These are phyloP conservation scores for Lavandula angustifolia DNA, from an alignment of 257 asterid species.

Conservation along the genomic window DNA sequence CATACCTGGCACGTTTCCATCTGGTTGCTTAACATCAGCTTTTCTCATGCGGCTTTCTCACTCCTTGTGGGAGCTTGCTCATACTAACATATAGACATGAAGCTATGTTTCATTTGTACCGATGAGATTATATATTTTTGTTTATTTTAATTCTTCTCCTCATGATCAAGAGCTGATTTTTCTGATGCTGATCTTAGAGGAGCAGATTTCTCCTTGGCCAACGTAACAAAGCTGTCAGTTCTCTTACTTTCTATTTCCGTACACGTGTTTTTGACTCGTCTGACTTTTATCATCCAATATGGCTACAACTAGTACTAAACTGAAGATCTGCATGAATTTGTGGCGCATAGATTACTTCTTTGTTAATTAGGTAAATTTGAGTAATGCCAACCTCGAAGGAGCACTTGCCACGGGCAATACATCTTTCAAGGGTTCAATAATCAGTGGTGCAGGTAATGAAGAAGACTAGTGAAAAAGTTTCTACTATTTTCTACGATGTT, in stretches of 20 bases:
- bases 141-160: constrained; percentile 4
- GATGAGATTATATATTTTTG: neutral
- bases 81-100: neutral
- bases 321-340: neutral
- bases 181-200: constrained; percentile 97
- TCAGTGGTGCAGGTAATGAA: constrained; percentile 72
- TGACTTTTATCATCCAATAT: neutral
- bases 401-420: constrained; percentile 95
- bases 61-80: neutral
- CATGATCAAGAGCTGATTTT: constrained; percentile 79
- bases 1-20: constrained; percentile 2
- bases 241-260: constrained; percentile 8
- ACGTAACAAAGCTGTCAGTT: constrained; percentile 71
- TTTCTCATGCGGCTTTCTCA: neutral
- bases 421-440: constrained; percentile 77
- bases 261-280: constrained; percentile 3
- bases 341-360: neutral
- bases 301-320: constrained; percentile 1
- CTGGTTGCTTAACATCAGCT: neutral
- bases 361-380: constrained; percentile 65
- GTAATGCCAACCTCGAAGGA: constrained; percentile 91
- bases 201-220: constrained; percentile 92
- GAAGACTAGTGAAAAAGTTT: too few relatives aligned
- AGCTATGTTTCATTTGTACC: constrained; percentile 8
- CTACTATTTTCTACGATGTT: neutral